Evolutionary conservation across 2,329 filamentous ascomycete species (phyloP).

Genomic region (Penicillium italicum): DNA sequence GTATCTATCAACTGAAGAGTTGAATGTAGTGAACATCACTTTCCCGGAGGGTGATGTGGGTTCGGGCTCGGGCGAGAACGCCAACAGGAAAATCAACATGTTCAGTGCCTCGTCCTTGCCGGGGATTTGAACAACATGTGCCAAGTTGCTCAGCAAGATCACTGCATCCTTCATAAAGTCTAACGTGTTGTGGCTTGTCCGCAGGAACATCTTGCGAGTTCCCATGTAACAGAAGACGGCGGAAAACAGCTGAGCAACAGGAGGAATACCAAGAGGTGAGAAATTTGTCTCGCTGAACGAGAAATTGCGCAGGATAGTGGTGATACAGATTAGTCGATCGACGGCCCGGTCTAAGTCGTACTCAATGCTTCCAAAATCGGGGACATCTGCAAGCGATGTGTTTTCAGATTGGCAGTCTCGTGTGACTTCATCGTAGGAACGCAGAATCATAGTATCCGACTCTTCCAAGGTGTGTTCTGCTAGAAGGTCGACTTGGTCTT

Average conservation of each 20-base stretch:
- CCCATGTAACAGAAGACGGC: constrained; percentile 81
- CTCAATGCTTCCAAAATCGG: constrained; percentile 68
- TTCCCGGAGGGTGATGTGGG: constrained; percentile 57
- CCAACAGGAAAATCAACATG: constrained; percentile 80
- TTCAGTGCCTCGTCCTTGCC: constrained; percentile 83
- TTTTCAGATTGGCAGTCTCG: constrained; percentile 74
- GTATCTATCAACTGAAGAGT: constrained; percentile 78
- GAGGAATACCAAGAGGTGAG: constrained; percentile 65
- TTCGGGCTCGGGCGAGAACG: constrained; percentile 77
- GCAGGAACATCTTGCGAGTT: constrained; percentile 80
- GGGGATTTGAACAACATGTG: constrained; percentile 74
- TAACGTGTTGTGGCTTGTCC: constrained; percentile 76
- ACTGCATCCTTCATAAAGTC: constrained; percentile 98
- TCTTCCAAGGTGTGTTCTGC: constrained; percentile 80
- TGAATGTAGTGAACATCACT: constrained; percentile 75
- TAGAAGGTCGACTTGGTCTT: constrained; percentile 81
- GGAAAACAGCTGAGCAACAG: constrained; percentile 78
- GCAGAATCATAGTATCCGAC: constrained; percentile 78
- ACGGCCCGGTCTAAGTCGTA: constrained; percentile 84
- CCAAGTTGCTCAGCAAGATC: constrained; percentile 83
- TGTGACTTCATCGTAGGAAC: constrained; percentile 81
- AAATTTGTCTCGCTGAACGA: constrained; percentile 84
- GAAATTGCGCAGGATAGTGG: constrained; percentile 86
- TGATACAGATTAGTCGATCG: constrained; percentile 83
- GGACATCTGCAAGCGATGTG: constrained; percentile 66